Percentiles rank a stretch among this genome's conserved stretches.
phyloP scores from a whole-genome alignment of 139 green algal genomes.

The Micractinium sp. region DNA sequence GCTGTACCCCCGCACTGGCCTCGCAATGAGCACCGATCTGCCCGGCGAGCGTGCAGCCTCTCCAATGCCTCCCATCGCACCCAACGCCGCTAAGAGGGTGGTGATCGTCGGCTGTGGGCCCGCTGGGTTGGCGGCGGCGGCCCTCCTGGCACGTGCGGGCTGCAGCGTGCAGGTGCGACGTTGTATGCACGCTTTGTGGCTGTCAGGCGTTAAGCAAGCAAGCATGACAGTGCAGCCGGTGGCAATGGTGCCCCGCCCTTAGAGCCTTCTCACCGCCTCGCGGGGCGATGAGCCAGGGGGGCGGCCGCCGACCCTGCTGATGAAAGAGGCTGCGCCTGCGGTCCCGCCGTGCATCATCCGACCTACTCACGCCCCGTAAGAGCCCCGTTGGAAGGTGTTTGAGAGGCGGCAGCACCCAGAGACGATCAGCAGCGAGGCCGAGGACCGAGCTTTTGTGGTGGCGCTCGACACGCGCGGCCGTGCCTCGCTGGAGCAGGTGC shows the following conservation, averaged over 20 bases:
- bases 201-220: neutral
- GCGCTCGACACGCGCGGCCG: neutral
- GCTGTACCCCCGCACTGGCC: too few relatives aligned
- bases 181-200: neutral
- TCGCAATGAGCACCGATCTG: too few relatives aligned
- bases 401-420: neutral
- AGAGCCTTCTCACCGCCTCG: neutral
- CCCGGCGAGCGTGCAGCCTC: too few relatives aligned
- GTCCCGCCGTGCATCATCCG: neutral
- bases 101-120: neutral
- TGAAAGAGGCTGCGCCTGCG: too few relatives aligned
- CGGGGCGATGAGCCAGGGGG: too few relatives aligned
- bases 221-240: neutral
- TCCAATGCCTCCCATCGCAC: too few relatives aligned
- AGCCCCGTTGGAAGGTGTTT: neutral
- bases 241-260: neutral
- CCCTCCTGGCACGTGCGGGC: neutral
- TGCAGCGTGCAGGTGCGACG: neutral
- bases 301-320: too few relatives aligned
- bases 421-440: neutral
- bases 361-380: too few relatives aligned
- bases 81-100: neutral
- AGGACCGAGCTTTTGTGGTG: neutral
- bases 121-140: neutral
- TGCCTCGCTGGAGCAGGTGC: neutral